Evolutionary conservation across 1,139 yeast species (phyloP).

Genomic region (Taiozyma sp.): DNA sequence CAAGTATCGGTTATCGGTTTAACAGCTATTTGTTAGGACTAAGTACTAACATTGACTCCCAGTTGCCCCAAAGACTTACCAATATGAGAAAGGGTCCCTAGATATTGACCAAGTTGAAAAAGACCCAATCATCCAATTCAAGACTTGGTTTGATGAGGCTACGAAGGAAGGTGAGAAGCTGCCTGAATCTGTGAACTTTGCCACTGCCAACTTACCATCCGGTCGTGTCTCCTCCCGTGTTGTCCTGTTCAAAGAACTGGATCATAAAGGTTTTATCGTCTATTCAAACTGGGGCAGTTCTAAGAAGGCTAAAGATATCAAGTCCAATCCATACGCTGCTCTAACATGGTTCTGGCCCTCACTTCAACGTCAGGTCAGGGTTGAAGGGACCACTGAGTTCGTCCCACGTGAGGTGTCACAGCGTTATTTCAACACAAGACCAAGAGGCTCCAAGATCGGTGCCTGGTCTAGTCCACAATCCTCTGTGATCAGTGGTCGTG

Average conservation of each 20-base stretch:
- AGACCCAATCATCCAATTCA: conserved; percentile 76
- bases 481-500: conserved; percentile 48
- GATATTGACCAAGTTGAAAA: conserved; percentile 46
- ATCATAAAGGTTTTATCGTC: conserved; percentile 77
- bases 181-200: conserved; percentile 77
- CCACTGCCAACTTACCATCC: conserved; percentile 83
- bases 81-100: conserved; percentile 68
- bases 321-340: conserved; percentile 73
- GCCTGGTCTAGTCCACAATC: conserved; percentile 98
- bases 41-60: background rate
- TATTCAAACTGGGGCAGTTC: conserved; percentile 91
- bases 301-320: conserved; percentile 70
- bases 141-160: conserved; percentile 86
- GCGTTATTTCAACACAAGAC: conserved; percentile 79
- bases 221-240: conserved; percentile 85
- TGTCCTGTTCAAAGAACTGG: conserved; percentile 85
- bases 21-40: background rate
- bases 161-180: conserved; percentile 43
- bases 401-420: conserved; percentile 71
- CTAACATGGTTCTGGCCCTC: conserved; percentile 92
- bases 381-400: conserved; percentile 80
- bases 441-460: conserved; percentile 89
- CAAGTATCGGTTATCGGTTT: conserved; percentile 3
- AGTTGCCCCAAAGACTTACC: conserved; percentile 86
- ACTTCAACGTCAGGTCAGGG: conserved; percentile 85